A percentile compares a stretch with the other conserved stretches of the same genome.
phyloP scores from a whole-genome alignment of 2,329 filamentous ascomycete genomes.

The Pseudogymnoascus sp. region DNA sequence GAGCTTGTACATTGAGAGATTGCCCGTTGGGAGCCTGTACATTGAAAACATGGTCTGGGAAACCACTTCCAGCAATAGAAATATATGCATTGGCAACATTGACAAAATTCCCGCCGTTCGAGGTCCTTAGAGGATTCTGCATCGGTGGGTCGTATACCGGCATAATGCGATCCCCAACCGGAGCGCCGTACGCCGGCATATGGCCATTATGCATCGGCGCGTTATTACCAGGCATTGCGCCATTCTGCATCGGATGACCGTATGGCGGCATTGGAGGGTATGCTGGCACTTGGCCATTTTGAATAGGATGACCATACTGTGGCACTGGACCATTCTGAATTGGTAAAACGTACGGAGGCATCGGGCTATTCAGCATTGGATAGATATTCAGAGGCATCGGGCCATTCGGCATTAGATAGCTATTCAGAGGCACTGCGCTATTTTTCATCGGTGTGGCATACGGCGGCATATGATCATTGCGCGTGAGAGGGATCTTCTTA shows the following conservation, averaged over 20 bases:
- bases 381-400: background rate
- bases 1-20: background rate
- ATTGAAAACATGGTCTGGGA: background rate
- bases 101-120: background rate
- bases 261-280: background rate
- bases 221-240: background rate
- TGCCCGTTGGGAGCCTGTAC: background rate
- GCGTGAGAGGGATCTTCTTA: background rate
- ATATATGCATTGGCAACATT: background rate
- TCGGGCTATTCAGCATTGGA: background rate
- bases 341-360: background rate
- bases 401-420: background rate
- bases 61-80: background rate
- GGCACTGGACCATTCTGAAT: background rate
- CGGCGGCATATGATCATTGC: background rate
- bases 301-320: background rate
- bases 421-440: background rate
- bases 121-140: background rate
- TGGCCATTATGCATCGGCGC: background rate
- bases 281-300: background rate
- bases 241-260: background rate
- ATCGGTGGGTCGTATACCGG: background rate
- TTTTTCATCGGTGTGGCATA: background rate
- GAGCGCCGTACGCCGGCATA: background rate
- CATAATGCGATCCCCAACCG: background rate